A percentile compares a stretch with the other conserved stretches of the same genome.
phyloP scores from a whole-genome alignment of 495 filamentous ascomycete genomes.

The Aspergillus ostianus region DNA sequence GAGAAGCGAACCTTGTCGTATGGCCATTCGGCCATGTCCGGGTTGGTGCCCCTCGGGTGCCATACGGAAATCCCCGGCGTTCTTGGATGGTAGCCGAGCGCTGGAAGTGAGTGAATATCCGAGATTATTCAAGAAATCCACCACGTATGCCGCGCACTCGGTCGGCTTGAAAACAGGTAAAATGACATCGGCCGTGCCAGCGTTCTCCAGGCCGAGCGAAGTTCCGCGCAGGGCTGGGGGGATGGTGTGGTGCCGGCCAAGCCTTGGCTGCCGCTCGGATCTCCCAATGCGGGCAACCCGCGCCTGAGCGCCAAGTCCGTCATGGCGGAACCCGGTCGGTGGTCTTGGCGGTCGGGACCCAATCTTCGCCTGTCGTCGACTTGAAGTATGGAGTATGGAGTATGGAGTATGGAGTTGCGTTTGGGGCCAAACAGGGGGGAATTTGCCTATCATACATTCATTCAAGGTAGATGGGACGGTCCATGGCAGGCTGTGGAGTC shows the following conservation, averaged over 20 bases:
- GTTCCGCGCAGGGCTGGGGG: not conserved
- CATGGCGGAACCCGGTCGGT: not conserved
- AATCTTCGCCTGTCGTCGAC: not conserved
- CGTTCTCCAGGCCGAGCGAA: too few relatives aligned
- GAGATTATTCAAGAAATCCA: not conserved
- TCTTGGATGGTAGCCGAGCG: not conserved
- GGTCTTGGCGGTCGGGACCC: not conserved
- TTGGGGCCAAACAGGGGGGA: not conserved
- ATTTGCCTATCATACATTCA: not conserved
- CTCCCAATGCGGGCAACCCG: slow-evolving; percentile 4
- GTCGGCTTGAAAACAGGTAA: not conserved
- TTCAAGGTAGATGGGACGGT: not conserved
- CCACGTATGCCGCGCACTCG: not conserved
- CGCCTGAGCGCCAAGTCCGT: slow-evolving; percentile 4
- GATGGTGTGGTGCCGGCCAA: not conserved
- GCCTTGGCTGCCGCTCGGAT: slow-evolving; percentile 5
- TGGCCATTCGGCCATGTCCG: not conserved
- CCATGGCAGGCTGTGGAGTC: not conserved
- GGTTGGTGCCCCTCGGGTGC: not conserved
- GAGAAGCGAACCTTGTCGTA: not conserved
- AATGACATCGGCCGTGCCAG: slow-evolving; percentile 4
- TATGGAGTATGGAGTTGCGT: not conserved
- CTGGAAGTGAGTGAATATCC: not conserved
- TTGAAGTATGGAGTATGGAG: not conserved
- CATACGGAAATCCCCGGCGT: not conserved